Conservation (phyloP, 1,139 yeast species). For the Hanseniaspora uvarum region DNA sequence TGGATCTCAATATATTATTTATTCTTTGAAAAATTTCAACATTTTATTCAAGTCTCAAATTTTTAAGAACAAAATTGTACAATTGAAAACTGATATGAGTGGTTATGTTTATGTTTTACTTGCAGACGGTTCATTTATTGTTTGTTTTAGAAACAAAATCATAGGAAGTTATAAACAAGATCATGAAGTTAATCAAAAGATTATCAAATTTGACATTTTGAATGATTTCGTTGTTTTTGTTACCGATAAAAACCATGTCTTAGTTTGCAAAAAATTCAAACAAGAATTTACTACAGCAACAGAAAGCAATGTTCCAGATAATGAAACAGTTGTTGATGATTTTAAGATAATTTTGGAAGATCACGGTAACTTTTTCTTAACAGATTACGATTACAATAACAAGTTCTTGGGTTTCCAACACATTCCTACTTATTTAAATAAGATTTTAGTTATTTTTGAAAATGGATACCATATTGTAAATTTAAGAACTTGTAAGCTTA, state of each 20-base stretch:
- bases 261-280: constrained; percentile 7
- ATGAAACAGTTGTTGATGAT: constrained; percentile 5
- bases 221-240: constrained; percentile 11
- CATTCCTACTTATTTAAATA: constrained; percentile 87
- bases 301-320: constrained; percentile 1
- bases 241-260: background rate
- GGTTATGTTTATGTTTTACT: constrained; percentile 13
- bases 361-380: constrained; percentile 5
- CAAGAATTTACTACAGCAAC: constrained; percentile 4
- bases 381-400: background rate
- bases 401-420: constrained; percentile 35
- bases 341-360: constrained; percentile 2
- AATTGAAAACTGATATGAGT: constrained; percentile 11
- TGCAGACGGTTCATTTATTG: constrained; percentile 3
- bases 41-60: constrained; percentile 15
- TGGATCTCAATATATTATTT: constrained; percentile 15
- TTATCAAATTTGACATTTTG: constrained; percentile 1
- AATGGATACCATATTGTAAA: constrained; percentile 53
- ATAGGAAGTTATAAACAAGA: background rate
- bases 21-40: constrained; percentile 13
- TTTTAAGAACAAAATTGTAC: constrained; percentile 9
- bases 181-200: background rate
- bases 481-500: constrained; percentile 61
- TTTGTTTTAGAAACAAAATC: constrained; percentile 11
- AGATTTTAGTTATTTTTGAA: constrained; percentile 68